These are phyloP conservation scores for Alternaria sp. DNA, from an alignment of 2,329 filamentous ascomycete species.

Conservation along the genomic window DNA sequence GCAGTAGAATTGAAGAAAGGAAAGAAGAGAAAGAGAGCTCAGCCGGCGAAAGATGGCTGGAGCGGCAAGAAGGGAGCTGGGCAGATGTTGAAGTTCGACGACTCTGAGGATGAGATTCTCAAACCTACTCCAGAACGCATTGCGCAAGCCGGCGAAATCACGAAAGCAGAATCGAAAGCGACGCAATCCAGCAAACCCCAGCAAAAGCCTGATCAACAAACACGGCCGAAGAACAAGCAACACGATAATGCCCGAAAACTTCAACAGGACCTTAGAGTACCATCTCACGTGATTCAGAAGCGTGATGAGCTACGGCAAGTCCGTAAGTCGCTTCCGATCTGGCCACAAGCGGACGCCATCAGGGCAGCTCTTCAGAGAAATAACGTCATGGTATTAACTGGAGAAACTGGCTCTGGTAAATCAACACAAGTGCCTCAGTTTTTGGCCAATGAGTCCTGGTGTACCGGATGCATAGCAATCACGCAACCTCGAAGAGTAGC, in stretches of 20 bases:
- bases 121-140: neutral
- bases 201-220: conserved; percentile 7
- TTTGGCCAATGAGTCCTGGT: conserved; percentile 81
- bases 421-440: conserved; percentile 97
- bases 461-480: conserved; percentile 79
- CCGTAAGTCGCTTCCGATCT: conserved; percentile 81
- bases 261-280: conserved; percentile 21
- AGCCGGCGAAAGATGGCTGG: conserved; percentile 12
- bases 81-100: conserved; percentile 26
- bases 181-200: neutral
- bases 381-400: conserved; percentile 83
- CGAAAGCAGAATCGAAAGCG: neutral
- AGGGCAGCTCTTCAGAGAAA: conserved; percentile 67
- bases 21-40: conserved; percentile 46
- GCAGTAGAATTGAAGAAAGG: conserved; percentile 27
- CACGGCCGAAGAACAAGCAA: conserved; percentile 7
- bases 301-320: conserved; percentile 58
- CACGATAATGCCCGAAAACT: conserved; percentile 1
- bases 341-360: conserved; percentile 75
- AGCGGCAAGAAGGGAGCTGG: conserved; percentile 25
- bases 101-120: conserved; percentile 13
- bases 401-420: conserved; percentile 96
- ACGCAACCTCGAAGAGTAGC: conserved; percentile 95
- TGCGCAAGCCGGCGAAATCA: neutral
- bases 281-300: conserved; percentile 49